Conservation (phyloP, 768 basidiomycete genomes). For the Clitopilus hobsonii region DNA sequence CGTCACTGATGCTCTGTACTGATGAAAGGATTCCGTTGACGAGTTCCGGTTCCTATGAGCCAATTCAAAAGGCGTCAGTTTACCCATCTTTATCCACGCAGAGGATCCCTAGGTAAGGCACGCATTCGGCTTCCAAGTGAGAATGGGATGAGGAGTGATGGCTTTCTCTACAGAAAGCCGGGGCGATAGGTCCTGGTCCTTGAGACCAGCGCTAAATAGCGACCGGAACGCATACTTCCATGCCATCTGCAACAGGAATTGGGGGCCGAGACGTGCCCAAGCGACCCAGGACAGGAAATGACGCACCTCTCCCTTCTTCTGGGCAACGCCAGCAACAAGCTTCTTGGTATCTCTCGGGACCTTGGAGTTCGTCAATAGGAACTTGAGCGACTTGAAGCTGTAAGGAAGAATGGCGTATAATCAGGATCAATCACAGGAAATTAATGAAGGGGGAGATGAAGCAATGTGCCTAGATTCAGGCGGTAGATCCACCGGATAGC, state of each 20-base stretch:
- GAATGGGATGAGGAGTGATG: not conserved
- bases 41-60: constrained; percentile 71
- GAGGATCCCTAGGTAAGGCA: not conserved
- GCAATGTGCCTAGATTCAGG: not conserved
- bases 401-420: constrained; percentile 6
- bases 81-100: not conserved
- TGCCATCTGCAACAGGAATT: not conserved
- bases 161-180: constrained; percentile 3
- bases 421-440: not conserved
- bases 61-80: constrained; percentile 5
- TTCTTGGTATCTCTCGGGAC: constrained; percentile 93
- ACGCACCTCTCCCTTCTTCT: constrained; percentile 59
- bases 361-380: constrained; percentile 90
- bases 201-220: not conserved
- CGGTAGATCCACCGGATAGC: not conserved
- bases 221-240: not conserved
- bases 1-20: constrained; percentile 84
- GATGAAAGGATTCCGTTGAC: constrained; percentile 72
- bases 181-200: not conserved
- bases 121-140: not conserved
- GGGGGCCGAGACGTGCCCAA: not conserved
- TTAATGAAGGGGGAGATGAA: constrained; percentile 7
- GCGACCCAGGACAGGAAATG: not conserved
- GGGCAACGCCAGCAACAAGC: constrained; percentile 85
- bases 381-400: constrained; percentile 87